These are phyloP conservation scores for Fusarium odoratissimum DNA, from an alignment of 2,329 filamentous ascomycete species.

Conservation along the genomic window DNA sequence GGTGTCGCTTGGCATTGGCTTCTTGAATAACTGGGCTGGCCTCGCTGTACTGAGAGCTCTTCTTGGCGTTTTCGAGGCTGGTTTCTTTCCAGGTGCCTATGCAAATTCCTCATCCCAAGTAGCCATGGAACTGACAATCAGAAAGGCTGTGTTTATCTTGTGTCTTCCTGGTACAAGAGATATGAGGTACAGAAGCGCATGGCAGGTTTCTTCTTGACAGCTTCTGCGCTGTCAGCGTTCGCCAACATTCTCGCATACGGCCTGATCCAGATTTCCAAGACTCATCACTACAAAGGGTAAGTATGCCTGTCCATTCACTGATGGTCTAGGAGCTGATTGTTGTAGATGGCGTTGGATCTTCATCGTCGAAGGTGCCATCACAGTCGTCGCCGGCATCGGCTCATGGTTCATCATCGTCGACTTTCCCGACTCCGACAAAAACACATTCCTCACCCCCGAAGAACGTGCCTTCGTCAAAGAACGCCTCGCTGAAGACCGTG, in stretches of 20 bases:
- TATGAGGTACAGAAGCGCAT: slow-evolving; percentile 31
- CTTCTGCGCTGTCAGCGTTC: slow-evolving; percentile 18
- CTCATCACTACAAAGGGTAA: slow-evolving; percentile 24
- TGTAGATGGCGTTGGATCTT: slow-evolving; percentile 34
- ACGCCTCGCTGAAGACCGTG: slow-evolving; percentile 8
- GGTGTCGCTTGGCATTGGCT: slow-evolving; percentile 27
- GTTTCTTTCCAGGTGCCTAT: slow-evolving; percentile 23
- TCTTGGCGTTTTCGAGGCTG: slow-evolving; percentile 30
- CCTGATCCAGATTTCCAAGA: slow-evolving; percentile 20
- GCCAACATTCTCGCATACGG: slow-evolving; percentile 34
- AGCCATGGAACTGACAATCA: no score
- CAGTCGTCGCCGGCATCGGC: slow-evolving; percentile 20
- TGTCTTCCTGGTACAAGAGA: slow-evolving; percentile 25
- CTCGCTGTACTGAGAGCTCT: slow-evolving; percentile 17
- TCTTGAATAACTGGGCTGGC: slow-evolving; percentile 15
- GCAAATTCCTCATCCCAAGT: no score
- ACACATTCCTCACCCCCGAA: slow-evolving; percentile 23
- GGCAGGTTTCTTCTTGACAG: slow-evolving; percentile 25
- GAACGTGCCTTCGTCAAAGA: slow-evolving; percentile 24
- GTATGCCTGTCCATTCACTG: neutral
- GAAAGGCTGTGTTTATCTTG: slow-evolving; percentile 27
- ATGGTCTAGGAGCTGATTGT: rapidly evolving
- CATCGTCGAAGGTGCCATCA: slow-evolving; percentile 31
- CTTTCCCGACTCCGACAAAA: slow-evolving; percentile 25
- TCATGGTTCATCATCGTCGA: slow-evolving; percentile 38